Base-by-base conservation (phyloP, 106 monocot species). In the Dendrobium huoshanense region DNA sequence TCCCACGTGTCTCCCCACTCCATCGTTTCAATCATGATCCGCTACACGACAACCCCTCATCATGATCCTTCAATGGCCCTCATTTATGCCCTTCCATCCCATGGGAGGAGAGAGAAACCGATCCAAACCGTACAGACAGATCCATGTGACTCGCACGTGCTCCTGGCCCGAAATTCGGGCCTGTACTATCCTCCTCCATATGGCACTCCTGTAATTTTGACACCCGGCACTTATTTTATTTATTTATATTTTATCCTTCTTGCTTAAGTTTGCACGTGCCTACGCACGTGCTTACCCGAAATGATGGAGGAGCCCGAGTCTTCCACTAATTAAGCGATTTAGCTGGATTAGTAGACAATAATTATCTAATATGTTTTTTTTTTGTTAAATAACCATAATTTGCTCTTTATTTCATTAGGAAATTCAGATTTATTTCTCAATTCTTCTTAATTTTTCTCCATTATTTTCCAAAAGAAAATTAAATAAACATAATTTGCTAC, bases 1-100 rank as follows among this genome's bases (percentile, higher is more conserved):
- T 61, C 59, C 59, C 59, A 61, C 59, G 59, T 61, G 59, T 61
- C 59, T 61, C 59, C 59, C 22, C 59, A 22, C 59, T 22, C 59
- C 18, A 3, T 2, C 59, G 3, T n/a, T 61, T 51, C 59, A 61
- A 61, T 61, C 59, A 61, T 61, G 59, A 61, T 22, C 22, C 59
- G 59, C 59, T 61, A 61, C 59, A 19, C 59, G 59, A 61, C 59
- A 61, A 61, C 22, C 59, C 59, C 59, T 61, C 59, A 61, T 61
- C 59, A 61, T 61, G 59, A 61, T 61, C n/a, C 59, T n/a, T 61
- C 20, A 61, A n/a, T 61, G 59, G 51, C 20, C 59, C 59, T 31
- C 31, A 31, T 31, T 61, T 3, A 22, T n/a, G 59, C n/a, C 18
- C 59, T 7, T 61, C 15, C 22, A 22, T 22, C 59, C 59, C 59